phyloP scores from a whole-genome alignment of 176 grass and related monocot genomes.

The Pontederia paniculata region DNA sequence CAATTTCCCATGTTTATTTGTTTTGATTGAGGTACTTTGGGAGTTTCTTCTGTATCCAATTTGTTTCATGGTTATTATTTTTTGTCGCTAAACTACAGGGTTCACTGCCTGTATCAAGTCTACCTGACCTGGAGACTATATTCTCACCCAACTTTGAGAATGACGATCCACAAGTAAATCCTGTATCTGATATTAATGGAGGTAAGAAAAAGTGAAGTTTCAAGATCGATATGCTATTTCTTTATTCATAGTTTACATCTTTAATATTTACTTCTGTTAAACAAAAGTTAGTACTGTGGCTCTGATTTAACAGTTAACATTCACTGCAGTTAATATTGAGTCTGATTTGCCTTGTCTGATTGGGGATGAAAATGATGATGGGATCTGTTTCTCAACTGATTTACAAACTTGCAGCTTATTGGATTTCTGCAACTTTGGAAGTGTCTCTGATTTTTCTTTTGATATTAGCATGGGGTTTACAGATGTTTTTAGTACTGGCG shows the following conservation, averaged over 20 bases:
- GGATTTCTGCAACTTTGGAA: slow-evolving; percentile 65
- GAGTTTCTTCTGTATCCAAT: background rate
- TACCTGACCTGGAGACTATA: slow-evolving; percentile 51
- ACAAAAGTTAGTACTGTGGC: slow-evolving; percentile 16
- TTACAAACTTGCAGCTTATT: slow-evolving; percentile 67
- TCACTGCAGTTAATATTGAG: slow-evolving; percentile 42
- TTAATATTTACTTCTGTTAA: slow-evolving; percentile 1
- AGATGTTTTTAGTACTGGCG: slow-evolving; percentile 33
- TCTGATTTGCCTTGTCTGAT: slow-evolving; percentile 60
- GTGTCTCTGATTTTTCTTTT: slow-evolving; percentile 57
- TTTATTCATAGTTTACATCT: slow-evolving; percentile 11
- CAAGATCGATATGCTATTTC: background rate
- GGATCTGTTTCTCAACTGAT: slow-evolving; percentile 35
- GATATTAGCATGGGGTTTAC: slow-evolving; percentile 70
- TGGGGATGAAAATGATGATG: slow-evolving; percentile 58
- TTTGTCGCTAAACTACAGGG: slow-evolving; percentile 23
- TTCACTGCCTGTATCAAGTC: slow-evolving; percentile 41
- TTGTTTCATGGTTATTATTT: slow-evolving; percentile 5
- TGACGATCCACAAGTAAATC: slow-evolving; percentile 51
- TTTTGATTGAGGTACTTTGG: background rate
- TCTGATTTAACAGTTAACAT: slow-evolving; percentile 7
- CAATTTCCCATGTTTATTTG: background rate
- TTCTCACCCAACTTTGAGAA: slow-evolving; percentile 47
- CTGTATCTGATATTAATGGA: slow-evolving; percentile 34
- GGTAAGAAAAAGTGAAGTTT: slow-evolving; percentile 24